Conservation (phyloP, 768 basidiomycete genomes). For the Rhizopogon vinicolor region DNA sequence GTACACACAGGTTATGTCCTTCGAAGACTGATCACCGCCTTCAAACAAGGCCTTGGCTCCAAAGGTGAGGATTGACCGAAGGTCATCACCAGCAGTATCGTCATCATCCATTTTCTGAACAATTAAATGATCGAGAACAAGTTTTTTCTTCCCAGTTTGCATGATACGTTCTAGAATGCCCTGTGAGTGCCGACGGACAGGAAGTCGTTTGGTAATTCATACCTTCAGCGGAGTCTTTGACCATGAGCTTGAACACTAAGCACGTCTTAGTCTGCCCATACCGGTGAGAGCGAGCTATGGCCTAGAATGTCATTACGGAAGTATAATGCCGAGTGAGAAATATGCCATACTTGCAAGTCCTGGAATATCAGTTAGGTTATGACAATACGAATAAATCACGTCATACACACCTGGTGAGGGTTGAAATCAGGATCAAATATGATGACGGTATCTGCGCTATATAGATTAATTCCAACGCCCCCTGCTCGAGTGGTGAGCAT, state of each 20-base stretch:
- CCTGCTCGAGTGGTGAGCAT: slow-evolving; percentile 91
- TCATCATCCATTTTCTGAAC: slow-evolving; percentile 94
- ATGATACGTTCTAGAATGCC: slow-evolving; percentile 76
- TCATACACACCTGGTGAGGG: slow-evolving; percentile 76
- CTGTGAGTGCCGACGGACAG: not conserved
- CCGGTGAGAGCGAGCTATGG: slow-evolving; percentile 91
- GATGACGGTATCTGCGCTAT: slow-evolving; percentile 91
- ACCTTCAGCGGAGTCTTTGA: slow-evolving; percentile 92
- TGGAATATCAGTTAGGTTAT: slow-evolving; percentile 23
- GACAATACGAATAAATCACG: not conserved
- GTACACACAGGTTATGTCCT: slow-evolving; percentile 67
- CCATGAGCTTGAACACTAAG: slow-evolving; percentile 93
- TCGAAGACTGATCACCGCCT: slow-evolving; percentile 44
- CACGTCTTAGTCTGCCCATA: slow-evolving; percentile 95
- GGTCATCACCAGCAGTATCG: slow-evolving; percentile 68
- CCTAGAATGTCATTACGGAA: slow-evolving; percentile 41
- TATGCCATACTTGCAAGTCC: slow-evolving; percentile 78
- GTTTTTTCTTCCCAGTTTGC: slow-evolving; percentile 91
- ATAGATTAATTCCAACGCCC: slow-evolving; percentile 88
- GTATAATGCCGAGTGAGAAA: not conserved
- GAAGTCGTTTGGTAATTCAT: slow-evolving; percentile 5
- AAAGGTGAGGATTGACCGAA: slow-evolving; percentile 86
- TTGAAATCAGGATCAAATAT: slow-evolving; percentile 97
- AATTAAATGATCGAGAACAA: slow-evolving; percentile 90
- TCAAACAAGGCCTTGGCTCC: slow-evolving; percentile 87